Evolutionary conservation across 1,139 yeast genomes (phyloP), one percentile per base, ranked within the genome.

Genomic region (Hanseniaspora gamundiae): DNA sequence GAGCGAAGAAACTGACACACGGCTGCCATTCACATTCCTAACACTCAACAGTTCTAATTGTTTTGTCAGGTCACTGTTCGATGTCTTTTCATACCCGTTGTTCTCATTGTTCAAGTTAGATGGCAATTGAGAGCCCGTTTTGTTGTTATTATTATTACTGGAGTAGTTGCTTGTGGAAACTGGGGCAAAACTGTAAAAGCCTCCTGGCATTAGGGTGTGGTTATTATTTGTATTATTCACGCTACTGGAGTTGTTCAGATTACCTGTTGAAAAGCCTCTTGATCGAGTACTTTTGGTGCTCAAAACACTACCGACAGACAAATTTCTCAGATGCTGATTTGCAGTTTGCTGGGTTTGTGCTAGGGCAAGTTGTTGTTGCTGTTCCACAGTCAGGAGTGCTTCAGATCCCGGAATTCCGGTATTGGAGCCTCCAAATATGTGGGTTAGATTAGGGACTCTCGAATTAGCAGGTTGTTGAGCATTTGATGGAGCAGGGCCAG

Each of bases 301-400:
- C 41, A 59, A 49, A 3, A 48, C 54, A 44, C 63, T 60, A 8
- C 60, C 56, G 19, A 55, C 56, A 1, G 64, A 59, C 2, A 57
- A 45, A 6, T 57, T 60, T 44, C 63, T 54, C 47, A 55, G 49
- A 44, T 60, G 64, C 14, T 43, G 49, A 8, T 50, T 51, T 8
- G 47, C 29, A 1, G 47, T 26, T n/a, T 35, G 28, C n/a, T 35
- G 31, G 9, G 21, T 20, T 13, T 40, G 38, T 16, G 31, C 39
- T 30, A 28, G 39, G 29, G 16, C 21, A 16, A 20, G 26, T 17
- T 41, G 42, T 24, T 31, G 39, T 35, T 41, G 43, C 33, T 41
- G 40, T 21, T 31, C 35, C 9, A 13, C 14, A 2, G 29, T 13
- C 7, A 51, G 4, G 17, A 43, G 28, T 29, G 42, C 21, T 8